Base-by-base conservation (phyloP, 768 basidiomycete genomes). In the Asterophora parasitica region DNA sequence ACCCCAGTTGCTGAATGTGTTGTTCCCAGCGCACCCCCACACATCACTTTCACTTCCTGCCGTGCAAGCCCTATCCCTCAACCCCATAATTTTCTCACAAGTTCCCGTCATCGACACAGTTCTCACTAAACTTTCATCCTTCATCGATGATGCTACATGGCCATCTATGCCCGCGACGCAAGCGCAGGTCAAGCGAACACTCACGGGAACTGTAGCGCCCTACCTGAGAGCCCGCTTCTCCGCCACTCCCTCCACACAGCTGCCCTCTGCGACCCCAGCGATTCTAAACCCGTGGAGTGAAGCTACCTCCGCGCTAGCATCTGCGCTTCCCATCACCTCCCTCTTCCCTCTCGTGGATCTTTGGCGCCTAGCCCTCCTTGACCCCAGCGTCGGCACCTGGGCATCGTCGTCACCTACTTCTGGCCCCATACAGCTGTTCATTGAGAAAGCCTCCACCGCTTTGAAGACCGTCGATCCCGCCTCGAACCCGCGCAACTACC, bases 321-420 rank as follows among this genome's bases (percentile, higher is more conserved):
- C 61, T 8, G 67, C 66, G 3, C 76, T 93, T 1, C 72, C 78
- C 0, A 46, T 71, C 0, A 71, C 74, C 7, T 69, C 78, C 32
- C 71, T 91, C 26, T 95, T 94, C 69, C 92, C 92, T 0, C 61
- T 93, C 4, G 76, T 83, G 9, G 92, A 95, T 59, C 71, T 93
- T 54, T 88, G 90, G 85, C 75, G 91, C 1, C 72, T 93, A 8
- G 85, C 83, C 0, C 61, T 89, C 13, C 76, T 93, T 16, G 83
- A 90, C 61, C 69, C 75, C 0, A 60, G 72, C 1, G 76, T 82
- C 13, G 74, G 77, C 0, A 60, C 64, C 0, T 87, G 79, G 82
- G 67, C 62, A 31, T 66, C 76, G 5, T 51, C 70, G 2, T 59
- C 61, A 1, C 53, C 63, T 0, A 47, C 65, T 7, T 59, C 64